phyloP scores from a whole-genome alignment of 2,329 filamentous ascomycete genomes.

The Cordyceps militaris region DNA sequence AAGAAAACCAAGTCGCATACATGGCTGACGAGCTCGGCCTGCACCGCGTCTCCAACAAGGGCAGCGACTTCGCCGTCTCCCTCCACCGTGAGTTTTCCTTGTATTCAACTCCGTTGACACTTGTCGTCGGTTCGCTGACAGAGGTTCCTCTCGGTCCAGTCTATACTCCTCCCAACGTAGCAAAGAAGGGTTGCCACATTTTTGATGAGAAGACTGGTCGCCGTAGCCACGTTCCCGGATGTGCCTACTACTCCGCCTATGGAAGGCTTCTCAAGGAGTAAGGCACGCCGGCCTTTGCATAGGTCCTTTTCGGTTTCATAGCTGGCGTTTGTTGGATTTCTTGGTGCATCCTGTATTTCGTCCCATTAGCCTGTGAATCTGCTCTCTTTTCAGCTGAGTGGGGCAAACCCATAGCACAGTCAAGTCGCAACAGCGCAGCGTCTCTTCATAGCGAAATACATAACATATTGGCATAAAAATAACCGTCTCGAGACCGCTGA shows the following conservation, averaged over 20 bases:
- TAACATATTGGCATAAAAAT: slow-evolving; percentile 18
- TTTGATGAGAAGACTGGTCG: slow-evolving; percentile 73
- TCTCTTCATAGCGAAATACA: slow-evolving; percentile 12
- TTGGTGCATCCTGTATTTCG: slow-evolving; percentile 10
- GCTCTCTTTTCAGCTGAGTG: slow-evolving; percentile 1
- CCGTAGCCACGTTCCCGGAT: slow-evolving; percentile 62
- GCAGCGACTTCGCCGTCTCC: slow-evolving; percentile 72
- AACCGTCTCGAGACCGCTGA: slow-evolving; percentile 15
- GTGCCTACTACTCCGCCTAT: slow-evolving; percentile 63
- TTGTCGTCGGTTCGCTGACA: slow-evolving; percentile 25
- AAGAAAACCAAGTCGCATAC: slow-evolving; percentile 71
- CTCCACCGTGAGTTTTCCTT: slow-evolving; percentile 56
- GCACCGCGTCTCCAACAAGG: slow-evolving; percentile 73
- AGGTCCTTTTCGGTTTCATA: slow-evolving; percentile 10
- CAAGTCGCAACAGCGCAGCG: neutral
- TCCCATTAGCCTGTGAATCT: slow-evolving; percentile 10
- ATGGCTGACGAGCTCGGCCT: slow-evolving; percentile 88
- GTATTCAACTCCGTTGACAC: slow-evolving; percentile 19
- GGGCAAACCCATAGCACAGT: slow-evolving; percentile 2
- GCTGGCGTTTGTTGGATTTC: slow-evolving; percentile 12
- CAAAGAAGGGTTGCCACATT: slow-evolving; percentile 71
- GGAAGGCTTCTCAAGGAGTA: slow-evolving; percentile 41
- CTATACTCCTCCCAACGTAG: slow-evolving; percentile 85
- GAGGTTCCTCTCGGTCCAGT: slow-evolving; percentile 36
- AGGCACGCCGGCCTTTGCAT: neutral